phyloP scores from a whole-genome alignment of 208 protist genomes.

The Leishmania arabica region DNA sequence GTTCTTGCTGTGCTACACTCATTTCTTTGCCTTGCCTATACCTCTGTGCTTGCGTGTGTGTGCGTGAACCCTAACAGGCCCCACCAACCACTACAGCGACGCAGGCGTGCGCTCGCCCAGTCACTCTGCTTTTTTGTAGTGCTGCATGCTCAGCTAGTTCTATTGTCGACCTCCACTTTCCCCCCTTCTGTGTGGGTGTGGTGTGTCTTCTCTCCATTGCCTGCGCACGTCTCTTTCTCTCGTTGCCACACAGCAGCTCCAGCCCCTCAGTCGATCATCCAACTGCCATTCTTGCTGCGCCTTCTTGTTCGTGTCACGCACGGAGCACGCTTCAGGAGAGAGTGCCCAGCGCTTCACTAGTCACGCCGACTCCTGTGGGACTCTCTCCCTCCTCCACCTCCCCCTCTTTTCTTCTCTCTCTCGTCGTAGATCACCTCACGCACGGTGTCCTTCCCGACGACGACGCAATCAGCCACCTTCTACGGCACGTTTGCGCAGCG shows the following conservation, averaged over 20 bases:
- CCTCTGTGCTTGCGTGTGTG: too few species aligned
- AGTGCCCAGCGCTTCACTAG: too few species aligned
- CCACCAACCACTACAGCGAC: background rate
- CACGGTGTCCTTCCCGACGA: background rate
- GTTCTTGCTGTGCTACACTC: too few species aligned
- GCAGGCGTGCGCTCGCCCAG: background rate
- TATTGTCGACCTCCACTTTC: background rate
- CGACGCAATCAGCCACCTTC: conserved; percentile 2
- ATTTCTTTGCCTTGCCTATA: too few species aligned
- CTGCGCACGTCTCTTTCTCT: background rate
- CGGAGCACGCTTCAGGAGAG: background rate
- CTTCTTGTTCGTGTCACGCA: background rate
- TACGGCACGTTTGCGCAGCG: conserved; percentile 14
- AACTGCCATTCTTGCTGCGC: background rate
- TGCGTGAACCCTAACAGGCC: too few species aligned
- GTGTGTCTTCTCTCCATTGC: too few species aligned
- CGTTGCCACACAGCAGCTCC: background rate
- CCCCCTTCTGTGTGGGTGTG: background rate
- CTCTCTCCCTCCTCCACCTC: background rate
- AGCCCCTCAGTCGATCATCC: background rate
- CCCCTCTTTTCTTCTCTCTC: background rate
- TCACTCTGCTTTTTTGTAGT: background rate
- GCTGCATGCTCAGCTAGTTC: background rate
- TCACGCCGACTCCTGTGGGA: too few species aligned
- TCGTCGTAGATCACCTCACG: background rate